Conservation (phyloP, 108 stramenopile genomes). For the Thalassiosira profunda region DNA sequence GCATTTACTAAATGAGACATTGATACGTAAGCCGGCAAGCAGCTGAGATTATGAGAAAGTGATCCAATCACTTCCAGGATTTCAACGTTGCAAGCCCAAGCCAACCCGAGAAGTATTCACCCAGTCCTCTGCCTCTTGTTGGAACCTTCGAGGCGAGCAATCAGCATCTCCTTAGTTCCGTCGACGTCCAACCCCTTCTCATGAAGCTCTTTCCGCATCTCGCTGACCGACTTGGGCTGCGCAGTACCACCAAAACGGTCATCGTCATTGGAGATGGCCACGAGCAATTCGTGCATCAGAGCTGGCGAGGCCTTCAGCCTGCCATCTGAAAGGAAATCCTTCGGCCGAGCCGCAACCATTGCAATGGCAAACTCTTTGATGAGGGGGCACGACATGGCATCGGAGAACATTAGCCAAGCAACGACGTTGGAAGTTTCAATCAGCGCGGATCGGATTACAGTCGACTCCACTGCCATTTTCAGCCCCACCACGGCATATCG, state of each 20-base stretch:
- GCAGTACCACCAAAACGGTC: too few relatives aligned
- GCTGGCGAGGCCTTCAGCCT: constrained; percentile 4
- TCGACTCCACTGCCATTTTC: constrained; percentile 1
- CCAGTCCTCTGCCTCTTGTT: too few relatives aligned
- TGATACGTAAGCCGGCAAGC: too few relatives aligned
- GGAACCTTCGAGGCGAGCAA: too few relatives aligned
- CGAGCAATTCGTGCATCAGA: constrained; percentile 5
- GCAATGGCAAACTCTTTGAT: constrained; percentile 4
- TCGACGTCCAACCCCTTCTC: constrained; percentile 6
- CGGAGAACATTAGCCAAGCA: not conserved
- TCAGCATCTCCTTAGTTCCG: not conserved
- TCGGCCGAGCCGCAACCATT: not conserved
- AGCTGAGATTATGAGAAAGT: too few relatives aligned
- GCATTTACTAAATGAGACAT: too few relatives aligned
- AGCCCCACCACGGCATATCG: constrained; percentile 3
- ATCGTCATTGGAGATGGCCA: too few relatives aligned
- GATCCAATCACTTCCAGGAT: too few relatives aligned
- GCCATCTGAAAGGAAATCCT: not conserved
- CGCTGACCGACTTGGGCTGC: constrained; percentile 1
- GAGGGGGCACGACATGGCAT: constrained; percentile 3
- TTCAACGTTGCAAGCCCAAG: too few relatives aligned
- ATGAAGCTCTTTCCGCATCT: constrained; percentile 2
- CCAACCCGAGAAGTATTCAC: too few relatives aligned
- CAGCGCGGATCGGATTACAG: not conserved
- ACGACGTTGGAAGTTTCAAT: not conserved